Base-by-base conservation (phyloP, 2,329 filamentous ascomycete genomes). In the Teratosphaeria destructans region DNA sequence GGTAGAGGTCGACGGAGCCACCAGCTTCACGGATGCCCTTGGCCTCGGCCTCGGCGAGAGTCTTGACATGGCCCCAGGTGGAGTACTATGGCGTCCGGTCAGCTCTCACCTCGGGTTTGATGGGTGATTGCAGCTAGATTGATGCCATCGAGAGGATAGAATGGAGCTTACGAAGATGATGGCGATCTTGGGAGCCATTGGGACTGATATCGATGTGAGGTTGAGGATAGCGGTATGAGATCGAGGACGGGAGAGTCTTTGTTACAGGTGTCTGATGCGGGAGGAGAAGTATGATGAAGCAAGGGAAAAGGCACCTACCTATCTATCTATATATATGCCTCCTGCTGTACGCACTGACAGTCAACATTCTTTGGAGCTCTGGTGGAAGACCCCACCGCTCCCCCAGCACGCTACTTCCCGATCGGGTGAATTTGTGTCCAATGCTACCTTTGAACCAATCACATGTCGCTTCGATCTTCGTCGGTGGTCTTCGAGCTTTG, bases 171-270 rank as follows among this genome's bases (percentile, higher is more conserved):
- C 89, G 76, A 85, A 95, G 75, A 96, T 85, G 77, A 96, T 94
- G 69, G 91, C 91, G 73, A 96, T 84, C 81, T 90, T 95, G 76
- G 89, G 89, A 78, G 89, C 89, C 90, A 95, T 95, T 71, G 70
- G 82, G 29, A 7, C 7, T 32, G 64, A 61, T 56, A 56, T 55
- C 53, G 34, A 26, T 56, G 49, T 52, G 23, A 56, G 32, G 55
- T 19, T 32, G 39, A n/a, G 57, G 53, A 49, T 23, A 39, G 5
- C 8, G 12, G 29, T 26, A n/a, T 53, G n/a, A 39, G 32, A 39
- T 29, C 27, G 14, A 56, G n/a, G 32, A 27, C 23, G 29, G 54
- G 6, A 26, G 35, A 8, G 4, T 16, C 5, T 43, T 14, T 23
- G 23, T 23, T 16, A 43, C 12, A 43, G 37, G 11, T 16, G 37